Evolutionary conservation across 2,329 filamentous ascomycete species (phyloP), one percentile per base, ranked within the genome.

Genomic region (Trichoderma koningii): DNA sequence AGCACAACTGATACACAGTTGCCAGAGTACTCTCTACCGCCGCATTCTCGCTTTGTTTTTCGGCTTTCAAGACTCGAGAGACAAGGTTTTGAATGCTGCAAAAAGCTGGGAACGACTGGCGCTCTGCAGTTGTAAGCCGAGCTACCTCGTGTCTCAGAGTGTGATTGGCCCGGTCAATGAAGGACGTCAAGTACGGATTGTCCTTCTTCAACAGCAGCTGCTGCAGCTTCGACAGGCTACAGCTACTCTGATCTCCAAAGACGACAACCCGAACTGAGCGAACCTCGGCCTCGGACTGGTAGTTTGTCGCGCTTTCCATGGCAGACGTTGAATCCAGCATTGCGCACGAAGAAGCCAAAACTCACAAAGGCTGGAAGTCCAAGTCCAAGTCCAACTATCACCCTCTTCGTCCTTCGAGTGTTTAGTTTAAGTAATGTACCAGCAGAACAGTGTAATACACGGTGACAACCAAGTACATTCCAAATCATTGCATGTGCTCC

Each of bases 1-100:
- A 55, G 6, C 64, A 63, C 5, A 66, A 19, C 41, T 66, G 64
- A 21, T 66, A 63, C 19, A 66, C 26, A 17, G 64, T 66, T 26
- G 59, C 30, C 21, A 66, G 26, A 17, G 56, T 48, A n/a, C 64
- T 66, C 28, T 66, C 57, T 10, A 66, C 23, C 14, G 64, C 64
- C 23, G 48, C 57, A 21, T 63, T 63, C 19, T 38, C 56, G 1
- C 55, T 14, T 23, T 55, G 41, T 66, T 63, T 2, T 41, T 28
- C 3, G 21, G 34, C 12, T 38, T 38, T 38, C 34, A 38, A 38
- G 34, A 38, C 57, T n/a, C 64, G 64, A 30, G 64, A 21, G 41
- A 66, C 48, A 50, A 66, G 64, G 19, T 63, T 44, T 30, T 66
- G 57, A 19, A 63, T 50, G 21, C 64, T 66, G 10, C 28, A 66